These are phyloP conservation scores for Diaporthe sp. DNA, from an alignment of 2,329 filamentous ascomycete genomes.

Conservation along the genomic window DNA sequence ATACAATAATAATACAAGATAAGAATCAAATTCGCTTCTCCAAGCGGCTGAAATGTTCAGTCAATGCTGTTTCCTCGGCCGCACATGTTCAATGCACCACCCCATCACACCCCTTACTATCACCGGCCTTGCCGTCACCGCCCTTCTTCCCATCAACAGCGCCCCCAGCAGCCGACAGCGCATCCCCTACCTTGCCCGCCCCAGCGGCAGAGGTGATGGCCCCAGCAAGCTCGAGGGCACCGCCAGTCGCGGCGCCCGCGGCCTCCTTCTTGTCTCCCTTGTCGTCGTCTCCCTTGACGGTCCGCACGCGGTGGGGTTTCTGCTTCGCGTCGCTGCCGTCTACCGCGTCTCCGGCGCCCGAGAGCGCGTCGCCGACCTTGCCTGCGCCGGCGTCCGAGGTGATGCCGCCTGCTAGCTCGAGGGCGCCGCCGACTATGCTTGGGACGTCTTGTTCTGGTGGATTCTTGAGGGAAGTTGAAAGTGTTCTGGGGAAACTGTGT, in stretches of 20 bases:
- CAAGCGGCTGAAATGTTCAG: neutral
- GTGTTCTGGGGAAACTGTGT: neutral
- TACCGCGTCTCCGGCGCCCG: neutral
- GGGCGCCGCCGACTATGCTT: slow-evolving; percentile 8
- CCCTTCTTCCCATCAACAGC: neutral
- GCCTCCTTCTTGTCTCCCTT: neutral
- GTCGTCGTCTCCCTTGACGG: neutral
- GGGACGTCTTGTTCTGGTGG: neutral
- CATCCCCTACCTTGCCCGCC: neutral
- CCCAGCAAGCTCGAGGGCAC: slow-evolving; percentile 5
- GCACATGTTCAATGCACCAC: neutral
- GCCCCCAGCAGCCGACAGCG: neutral
- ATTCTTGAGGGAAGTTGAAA: neutral
- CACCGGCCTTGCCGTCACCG: neutral
- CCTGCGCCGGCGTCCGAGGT: slow-evolving; percentile 3
- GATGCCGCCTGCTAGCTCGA: slow-evolving; percentile 7
- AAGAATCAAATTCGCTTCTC: neutral
- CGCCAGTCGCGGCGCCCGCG: neutral
- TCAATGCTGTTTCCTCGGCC: neutral
- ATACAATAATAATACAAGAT: neutral
- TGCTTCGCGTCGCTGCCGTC: neutral
- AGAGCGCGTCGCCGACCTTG: slow-evolving; percentile 4
- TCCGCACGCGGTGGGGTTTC: neutral
- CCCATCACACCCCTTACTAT: neutral
- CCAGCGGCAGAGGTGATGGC: slow-evolving; percentile 6